Conservation (phyloP, 2,329 filamentous ascomycete species). For the Trichoderma semiorbis region DNA sequence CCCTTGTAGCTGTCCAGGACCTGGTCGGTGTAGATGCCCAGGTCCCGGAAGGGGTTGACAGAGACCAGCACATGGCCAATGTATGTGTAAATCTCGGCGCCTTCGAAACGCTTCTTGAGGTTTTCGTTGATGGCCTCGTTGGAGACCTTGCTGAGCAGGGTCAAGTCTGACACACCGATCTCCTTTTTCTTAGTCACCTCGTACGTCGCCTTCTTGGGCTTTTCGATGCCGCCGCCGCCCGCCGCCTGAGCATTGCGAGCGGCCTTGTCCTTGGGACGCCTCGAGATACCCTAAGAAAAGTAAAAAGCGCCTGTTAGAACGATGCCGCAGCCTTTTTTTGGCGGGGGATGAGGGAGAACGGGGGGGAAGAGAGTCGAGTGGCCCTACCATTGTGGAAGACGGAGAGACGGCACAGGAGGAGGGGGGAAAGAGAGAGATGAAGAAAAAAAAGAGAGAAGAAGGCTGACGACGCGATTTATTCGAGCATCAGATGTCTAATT, state of each 20-base stretch:
- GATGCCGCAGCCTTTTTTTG: background rate
- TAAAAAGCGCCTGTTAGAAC: conserved; percentile 19
- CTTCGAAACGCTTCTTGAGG: conserved; percentile 95
- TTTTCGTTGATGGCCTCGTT: conserved; percentile 99
- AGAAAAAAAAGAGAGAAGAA: background rate
- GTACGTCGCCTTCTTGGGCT: conserved; percentile 93
- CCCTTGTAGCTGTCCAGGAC: conserved; percentile 92
- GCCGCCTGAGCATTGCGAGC: conserved; percentile 38
- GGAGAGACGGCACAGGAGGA: conserved; percentile 21
- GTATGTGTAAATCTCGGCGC: conserved; percentile 98
- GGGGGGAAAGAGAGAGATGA: background rate
- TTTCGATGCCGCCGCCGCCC: conserved; percentile 44
- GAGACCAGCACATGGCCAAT: conserved; percentile 99
- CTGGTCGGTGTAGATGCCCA: conserved; percentile 95
- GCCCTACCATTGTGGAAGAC: conserved; percentile 34
- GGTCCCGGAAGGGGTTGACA: conserved; percentile 94
- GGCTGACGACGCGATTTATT: conserved; percentile 22
- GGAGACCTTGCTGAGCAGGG: conserved; percentile 94
- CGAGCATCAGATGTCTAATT: conserved; percentile 27
- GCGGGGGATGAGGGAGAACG: conserved; percentile 13
- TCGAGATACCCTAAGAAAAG: conserved; percentile 36
- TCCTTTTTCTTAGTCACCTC: conserved; percentile 99
- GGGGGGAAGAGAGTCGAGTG: conserved; percentile 6
- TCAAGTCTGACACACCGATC: conserved; percentile 96
- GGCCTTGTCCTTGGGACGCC: conserved; percentile 41